Conservation (phyloP, 768 basidiomycete species). For the Xerocomus spinulosus region DNA sequence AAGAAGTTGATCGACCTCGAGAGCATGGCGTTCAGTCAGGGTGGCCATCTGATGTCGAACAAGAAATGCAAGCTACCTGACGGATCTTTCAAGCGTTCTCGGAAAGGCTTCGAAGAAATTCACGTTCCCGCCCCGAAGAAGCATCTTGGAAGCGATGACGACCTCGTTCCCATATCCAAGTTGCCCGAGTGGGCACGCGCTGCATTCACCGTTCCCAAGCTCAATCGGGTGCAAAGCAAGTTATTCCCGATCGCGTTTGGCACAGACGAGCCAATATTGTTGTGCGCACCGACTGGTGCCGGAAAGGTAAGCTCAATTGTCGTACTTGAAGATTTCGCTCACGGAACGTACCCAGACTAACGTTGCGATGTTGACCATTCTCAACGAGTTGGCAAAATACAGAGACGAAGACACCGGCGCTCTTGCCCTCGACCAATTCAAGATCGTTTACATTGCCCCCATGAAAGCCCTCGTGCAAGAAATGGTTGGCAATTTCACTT, state of each 20-base stretch:
- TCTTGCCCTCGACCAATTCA: conserved; percentile 87
- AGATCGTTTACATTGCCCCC: conserved; percentile 95
- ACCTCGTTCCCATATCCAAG: conserved; percentile 64
- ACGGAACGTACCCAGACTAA: conserved; percentile 64
- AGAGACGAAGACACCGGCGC: conserved; percentile 75
- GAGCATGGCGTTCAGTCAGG: conserved; percentile 93
- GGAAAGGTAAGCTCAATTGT: conserved; percentile 71
- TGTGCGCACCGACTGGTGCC: conserved; percentile 97
- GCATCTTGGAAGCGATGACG: conserved; percentile 56
- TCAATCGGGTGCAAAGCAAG: conserved; percentile 93
- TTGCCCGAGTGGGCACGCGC: conserved; percentile 84
- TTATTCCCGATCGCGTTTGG: conserved; percentile 91
- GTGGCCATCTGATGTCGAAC: conserved; percentile 96
- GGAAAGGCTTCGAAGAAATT: conserved; percentile 97
- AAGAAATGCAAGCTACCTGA: conserved; percentile 98
- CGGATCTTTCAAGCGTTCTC: conserved; percentile 93
- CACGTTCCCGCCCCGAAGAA: conserved; percentile 93
- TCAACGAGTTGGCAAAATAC: conserved; percentile 85
- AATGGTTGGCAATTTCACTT: conserved; percentile 92
- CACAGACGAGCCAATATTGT: conserved; percentile 88
- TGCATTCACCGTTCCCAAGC: conserved; percentile 75
- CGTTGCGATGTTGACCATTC: conserved; percentile 92
- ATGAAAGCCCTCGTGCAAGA: conserved; percentile 99
- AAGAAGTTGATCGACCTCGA: conserved; percentile 86
- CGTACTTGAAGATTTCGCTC: neutral